Evolutionary conservation across 495 filamentous ascomycete genomes (phyloP).

Genomic region (Friedmanniomyces endolithicus): DNA sequence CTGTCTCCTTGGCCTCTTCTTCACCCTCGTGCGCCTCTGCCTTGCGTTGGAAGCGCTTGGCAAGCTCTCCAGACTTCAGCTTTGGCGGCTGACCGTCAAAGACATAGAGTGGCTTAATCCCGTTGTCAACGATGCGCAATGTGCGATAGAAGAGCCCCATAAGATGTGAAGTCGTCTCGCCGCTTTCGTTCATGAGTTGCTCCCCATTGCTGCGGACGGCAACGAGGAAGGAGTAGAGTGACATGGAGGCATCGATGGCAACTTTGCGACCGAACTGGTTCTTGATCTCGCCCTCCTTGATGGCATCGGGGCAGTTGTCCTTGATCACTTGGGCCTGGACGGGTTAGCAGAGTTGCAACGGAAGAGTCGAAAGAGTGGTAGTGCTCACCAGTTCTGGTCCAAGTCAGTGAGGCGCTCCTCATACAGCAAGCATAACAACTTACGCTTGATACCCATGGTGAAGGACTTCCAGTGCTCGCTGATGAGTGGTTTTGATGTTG

Average conservation of each 20-base stretch:
- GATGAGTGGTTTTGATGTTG: neutral
- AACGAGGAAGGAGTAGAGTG: constrained; percentile 96
- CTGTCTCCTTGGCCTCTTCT: constrained; percentile 93
- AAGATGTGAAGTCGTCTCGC: constrained; percentile 91
- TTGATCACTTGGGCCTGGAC: constrained; percentile 66
- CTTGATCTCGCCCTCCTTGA: constrained; percentile 95
- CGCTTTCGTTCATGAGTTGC: constrained; percentile 83
- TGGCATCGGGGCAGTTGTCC: constrained; percentile 83
- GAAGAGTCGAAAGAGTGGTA: neutral
- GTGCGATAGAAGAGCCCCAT: constrained; percentile 99
- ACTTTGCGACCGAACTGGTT: constrained; percentile 73
- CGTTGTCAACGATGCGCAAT: constrained; percentile 93
- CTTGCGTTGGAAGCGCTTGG: constrained; percentile 86
- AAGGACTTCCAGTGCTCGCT: neutral
- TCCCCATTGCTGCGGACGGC: constrained; percentile 93
- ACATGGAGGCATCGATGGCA: constrained; percentile 64
- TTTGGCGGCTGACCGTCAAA: constrained; percentile 96
- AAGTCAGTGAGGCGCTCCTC: neutral
- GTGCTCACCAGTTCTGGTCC: neutral
- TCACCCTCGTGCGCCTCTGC: constrained; percentile 74
- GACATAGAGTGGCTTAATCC: constrained; percentile 95
- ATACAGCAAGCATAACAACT: neutral
- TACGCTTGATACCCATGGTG: constrained; percentile 75
- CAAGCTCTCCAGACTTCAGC: constrained; percentile 89
- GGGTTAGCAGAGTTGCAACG: neutral